Base-by-base conservation (phyloP, 1,284 basidiomycete species). In the Sphagnurus paluster region DNA sequence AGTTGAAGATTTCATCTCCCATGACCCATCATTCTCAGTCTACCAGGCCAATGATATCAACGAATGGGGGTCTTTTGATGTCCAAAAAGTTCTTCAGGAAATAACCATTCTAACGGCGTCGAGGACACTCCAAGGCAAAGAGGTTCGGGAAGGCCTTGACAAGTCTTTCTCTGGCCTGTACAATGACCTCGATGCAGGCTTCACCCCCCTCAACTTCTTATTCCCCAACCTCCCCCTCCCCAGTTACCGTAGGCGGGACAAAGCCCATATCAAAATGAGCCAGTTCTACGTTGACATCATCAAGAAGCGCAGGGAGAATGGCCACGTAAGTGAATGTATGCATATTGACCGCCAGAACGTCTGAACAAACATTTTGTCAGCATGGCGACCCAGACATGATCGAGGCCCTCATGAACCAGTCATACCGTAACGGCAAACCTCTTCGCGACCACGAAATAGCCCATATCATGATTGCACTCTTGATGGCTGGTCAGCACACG, bases 401-500 rank as follows among this genome's bases (percentile, higher is more conserved):
- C 59, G 77, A 87, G 14, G 88, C 94, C 1, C 79, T 99, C 20
- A 81, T 88, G 71, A 77, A 84, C 55, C 90, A 95, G 63, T 80
- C 74, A 40, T 99, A 99, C 73, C 90, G 92, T 59, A 80, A 86
- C 61, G 97, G 97, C 39, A 76, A 80, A 32, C 64, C 76, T 1
- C 78, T 99, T 25, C 79, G 77, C 40, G 93, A 98, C 62, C 85
- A 90, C 55, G 94, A 98, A 67, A 89, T 99, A 53, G 93, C 97
- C 0, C 96, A 98, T 63, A 95, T 98, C 63, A 87, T 99, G 88
- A 95, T 94, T 57, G 92, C 93, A 16, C 77, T 95, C 37, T 82
- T 96, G 53, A 95, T 96, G 93, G 96, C 96, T 30, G 97, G 97
- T 20, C 97, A 99, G 70, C 97, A 99, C 72, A 99, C 97, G 0